phyloP scores from a whole-genome alignment of 1,284 basidiomycete species.

The Tylopilus sp. region DNA sequence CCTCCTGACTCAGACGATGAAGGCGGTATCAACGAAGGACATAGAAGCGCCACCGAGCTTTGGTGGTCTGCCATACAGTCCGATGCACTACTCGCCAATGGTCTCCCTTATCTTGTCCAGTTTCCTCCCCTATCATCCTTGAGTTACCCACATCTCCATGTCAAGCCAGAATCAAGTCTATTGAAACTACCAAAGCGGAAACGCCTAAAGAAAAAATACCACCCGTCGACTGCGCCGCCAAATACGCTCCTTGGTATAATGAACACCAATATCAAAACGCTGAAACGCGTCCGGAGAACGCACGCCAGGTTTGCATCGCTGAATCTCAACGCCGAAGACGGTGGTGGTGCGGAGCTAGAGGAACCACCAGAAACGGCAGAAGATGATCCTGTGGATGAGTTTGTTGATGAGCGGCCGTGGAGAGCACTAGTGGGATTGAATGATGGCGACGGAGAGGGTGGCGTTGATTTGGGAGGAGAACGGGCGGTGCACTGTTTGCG shows the following conservation, averaged over 20 bases:
- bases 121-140: conserved; percentile 37
- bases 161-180: conserved; percentile 16
- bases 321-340: conserved; percentile 44
- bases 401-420: conserved; percentile 53
- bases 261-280: conserved; percentile 69
- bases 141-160: conserved; percentile 8
- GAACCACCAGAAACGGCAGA: conserved; percentile 24
- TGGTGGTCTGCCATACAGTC: conserved; percentile 74
- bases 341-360: conserved; percentile 37
- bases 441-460: conserved; percentile 13
- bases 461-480: conserved; percentile 45
- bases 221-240: conserved; percentile 24
- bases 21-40: conserved; percentile 9
- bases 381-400: conserved; percentile 39
- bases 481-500: conserved; percentile 57
- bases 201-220: conserved; percentile 40
- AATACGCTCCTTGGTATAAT: conserved; percentile 60
- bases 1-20: conserved; percentile 35
- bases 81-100: conserved; percentile 58
- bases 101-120: conserved; percentile 54
- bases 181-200: conserved; percentile 22
- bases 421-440: conserved; percentile 24
- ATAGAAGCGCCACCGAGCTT: conserved; percentile 48
- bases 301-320: conserved; percentile 66
- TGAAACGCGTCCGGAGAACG: conserved; percentile 65